Base-by-base conservation (phyloP, 106 monocot genomes). In the Hemerocallis citrina region DNA sequence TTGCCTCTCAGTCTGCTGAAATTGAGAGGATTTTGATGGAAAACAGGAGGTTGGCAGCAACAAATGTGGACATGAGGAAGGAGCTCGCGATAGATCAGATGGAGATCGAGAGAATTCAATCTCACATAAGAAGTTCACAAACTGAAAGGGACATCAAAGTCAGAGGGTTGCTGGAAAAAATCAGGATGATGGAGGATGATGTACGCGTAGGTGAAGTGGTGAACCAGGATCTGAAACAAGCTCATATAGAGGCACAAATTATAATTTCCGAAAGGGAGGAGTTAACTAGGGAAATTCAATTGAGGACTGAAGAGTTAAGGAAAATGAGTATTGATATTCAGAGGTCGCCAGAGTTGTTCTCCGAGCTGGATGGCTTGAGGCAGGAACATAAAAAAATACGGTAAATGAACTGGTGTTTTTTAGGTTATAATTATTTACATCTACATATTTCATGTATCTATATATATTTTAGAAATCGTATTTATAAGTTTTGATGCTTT, bases 351-450 rank as follows among this genome's bases (percentile, higher is more conserved):
- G 81, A 81, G 34, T 32, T 88, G 78, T 60, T 62, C 31, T 52
- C 61, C 35, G 81, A 92, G 64, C 67, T 88, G 10, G 92, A 92
- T 51, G 75, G 63, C 6, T 62, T 88, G 47, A 84, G 71, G 48
- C 81, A 81, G 34, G 88, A 92, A 50, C 88, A 92, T 76, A 75
- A 84, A 70, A 84, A 76, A 34, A 61, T 92, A 58, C 81, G 88
- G 92, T 92, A 38, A 69, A 64, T 34, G 62, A 65, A 57, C 1
- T 37, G 17, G 9, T 49, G 1, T 24, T 59, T 34, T 52, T 44
- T 30, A 6, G 22, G 31, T 54, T n/a, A n/a, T n/a, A n/a, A n/a
- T n/a, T n/a, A n/a, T n/a, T n/a, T n/a, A n/a, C n/a, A n/a, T 50
- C 34, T 50, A 47, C 59, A 6, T 58, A 14, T 46, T 28, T 17